Evolutionary conservation across 2,329 filamentous ascomycete species (phyloP).

Genomic region (Stagonosporopsis chrysanthemi): DNA sequence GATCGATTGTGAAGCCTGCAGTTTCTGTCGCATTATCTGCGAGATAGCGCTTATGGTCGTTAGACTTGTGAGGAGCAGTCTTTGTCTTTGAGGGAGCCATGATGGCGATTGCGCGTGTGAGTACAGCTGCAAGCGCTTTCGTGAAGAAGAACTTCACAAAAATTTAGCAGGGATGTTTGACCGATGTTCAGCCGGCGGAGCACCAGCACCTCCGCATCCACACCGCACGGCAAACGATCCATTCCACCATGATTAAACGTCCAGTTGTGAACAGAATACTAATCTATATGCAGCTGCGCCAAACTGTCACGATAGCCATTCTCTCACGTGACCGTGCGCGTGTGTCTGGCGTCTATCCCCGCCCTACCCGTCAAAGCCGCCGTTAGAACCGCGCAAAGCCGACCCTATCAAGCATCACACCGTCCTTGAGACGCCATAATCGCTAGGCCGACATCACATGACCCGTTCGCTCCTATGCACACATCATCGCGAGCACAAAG

Average conservation of each 20-base stretch:
- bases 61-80: slow-evolving; percentile 32
- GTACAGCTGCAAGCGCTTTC: slow-evolving; percentile 23
- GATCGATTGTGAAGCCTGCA: slow-evolving; percentile 28
- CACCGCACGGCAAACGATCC: background rate
- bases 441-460: slow-evolving; percentile 22
- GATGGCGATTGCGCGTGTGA: slow-evolving; percentile 22
- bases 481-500: slow-evolving; percentile 15
- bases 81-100: slow-evolving; percentile 39
- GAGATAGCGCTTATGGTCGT: slow-evolving; percentile 32
- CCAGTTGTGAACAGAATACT: background rate
- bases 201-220: background rate
- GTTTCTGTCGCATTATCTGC: slow-evolving; percentile 23
- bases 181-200: slow-evolving; percentile 15
- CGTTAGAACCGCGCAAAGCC: slow-evolving; percentile 15
- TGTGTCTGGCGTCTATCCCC: slow-evolving; percentile 15
- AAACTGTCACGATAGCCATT: background rate
- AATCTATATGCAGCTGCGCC: no score
- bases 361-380: slow-evolving; percentile 7
- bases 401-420: slow-evolving; percentile 1
- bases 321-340: slow-evolving; percentile 1
- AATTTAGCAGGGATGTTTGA: slow-evolving; percentile 43
- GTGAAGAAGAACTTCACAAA: slow-evolving; percentile 38
- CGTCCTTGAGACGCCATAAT: slow-evolving; percentile 19
- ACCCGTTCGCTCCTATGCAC: slow-evolving; percentile 10
- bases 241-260: background rate